A percentile compares a stretch with the other conserved stretches of the same genome.
Conservation (phyloP, 1,284 basidiomycete species). For the Cryptococcus deneoformans region DNA sequence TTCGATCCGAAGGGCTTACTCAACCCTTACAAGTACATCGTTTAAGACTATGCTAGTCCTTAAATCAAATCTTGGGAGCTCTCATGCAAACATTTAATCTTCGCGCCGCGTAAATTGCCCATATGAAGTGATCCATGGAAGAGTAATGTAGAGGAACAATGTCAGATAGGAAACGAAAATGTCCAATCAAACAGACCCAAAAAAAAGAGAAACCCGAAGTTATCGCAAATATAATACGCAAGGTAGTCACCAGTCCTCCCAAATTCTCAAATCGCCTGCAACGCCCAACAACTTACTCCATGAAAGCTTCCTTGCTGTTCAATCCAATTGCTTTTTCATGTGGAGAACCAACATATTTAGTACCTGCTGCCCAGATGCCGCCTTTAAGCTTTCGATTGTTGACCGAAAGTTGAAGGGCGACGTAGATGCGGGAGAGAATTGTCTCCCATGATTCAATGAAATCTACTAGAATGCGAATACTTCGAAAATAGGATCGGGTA, state of each 20-base stretch:
- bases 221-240: neutral
- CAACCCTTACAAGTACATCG: conserved; percentile 54
- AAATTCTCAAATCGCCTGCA: neutral
- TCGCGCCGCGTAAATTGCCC: neutral
- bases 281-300: neutral
- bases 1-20: conserved; percentile 91
- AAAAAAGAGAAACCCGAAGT: too few species aligned
- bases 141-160: neutral
- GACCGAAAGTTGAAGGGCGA: neutral
- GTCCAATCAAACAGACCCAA: neutral
- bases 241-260: neutral
- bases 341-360: neutral
- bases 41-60: conserved; percentile 12
- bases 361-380: neutral
- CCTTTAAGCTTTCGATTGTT: neutral
- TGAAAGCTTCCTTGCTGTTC: neutral
- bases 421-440: neutral
- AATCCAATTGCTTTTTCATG: neutral
- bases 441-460: neutral
- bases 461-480: neutral
- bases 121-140: neutral
- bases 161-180: neutral
- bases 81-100: neutral
- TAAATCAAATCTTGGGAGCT: neutral
- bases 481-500: neutral